Evolutionary conservation across 2,329 filamentous ascomycete species (phyloP).

Genomic region (Botrytis hyacinthi): DNA sequence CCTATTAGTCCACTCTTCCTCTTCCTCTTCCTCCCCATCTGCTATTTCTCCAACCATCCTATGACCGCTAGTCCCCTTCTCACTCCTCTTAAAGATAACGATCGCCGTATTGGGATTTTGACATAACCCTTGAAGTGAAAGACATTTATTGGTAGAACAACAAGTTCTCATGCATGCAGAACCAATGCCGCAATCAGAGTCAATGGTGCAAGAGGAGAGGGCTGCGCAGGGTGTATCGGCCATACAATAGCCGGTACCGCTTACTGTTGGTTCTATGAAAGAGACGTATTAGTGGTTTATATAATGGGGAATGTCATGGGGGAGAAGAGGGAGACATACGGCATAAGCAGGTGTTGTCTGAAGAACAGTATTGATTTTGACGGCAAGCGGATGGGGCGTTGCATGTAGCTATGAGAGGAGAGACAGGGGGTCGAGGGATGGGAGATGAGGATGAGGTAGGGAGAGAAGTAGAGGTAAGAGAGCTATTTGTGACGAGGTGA

Average conservation of each 20-base stretch:
- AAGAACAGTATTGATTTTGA: not conserved
- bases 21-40: not conserved
- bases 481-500: not conserved
- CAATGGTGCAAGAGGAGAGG: constrained; percentile 6
- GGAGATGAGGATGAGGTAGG: not conserved
- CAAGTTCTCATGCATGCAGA: constrained; percentile 16
- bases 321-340: not conserved
- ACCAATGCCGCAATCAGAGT: not conserved
- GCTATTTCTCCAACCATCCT: not conserved
- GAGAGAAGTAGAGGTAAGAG: not conserved
- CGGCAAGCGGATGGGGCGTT: not conserved
- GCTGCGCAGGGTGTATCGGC: constrained; percentile 2
- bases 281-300: not conserved
- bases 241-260: constrained; percentile 15
- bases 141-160: constrained; percentile 14
- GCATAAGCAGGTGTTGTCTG: not conserved
- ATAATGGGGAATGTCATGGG: no score
- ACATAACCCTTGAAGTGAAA: not conserved
- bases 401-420: not conserved
- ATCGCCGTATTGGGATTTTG: not conserved
- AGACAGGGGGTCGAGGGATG: not conserved
- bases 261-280: constrained; percentile 1
- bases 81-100: not conserved
- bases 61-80: not conserved
- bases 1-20: constrained; percentile 4